Percentiles rank a stretch among this genome's conserved stretches.
These are phyloP conservation scores for Cynara cardunculus DNA, from an alignment of 129 eudicot species.

Conservation along the genomic window DNA sequence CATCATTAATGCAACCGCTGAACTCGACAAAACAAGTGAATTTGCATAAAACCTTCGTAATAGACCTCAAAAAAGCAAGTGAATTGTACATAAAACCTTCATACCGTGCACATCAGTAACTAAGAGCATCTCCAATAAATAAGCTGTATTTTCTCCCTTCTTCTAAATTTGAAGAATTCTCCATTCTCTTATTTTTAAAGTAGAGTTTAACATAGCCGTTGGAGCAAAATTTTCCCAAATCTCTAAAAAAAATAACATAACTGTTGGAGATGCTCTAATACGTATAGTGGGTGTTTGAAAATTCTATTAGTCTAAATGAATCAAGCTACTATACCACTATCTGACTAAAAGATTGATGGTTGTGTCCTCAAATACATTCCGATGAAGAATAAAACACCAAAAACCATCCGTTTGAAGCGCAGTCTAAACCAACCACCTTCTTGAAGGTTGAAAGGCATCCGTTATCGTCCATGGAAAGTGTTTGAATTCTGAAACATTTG, in stretches of 20 bases:
- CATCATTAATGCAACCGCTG: background rate
- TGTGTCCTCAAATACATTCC: background rate
- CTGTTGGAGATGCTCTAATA: too few species aligned
- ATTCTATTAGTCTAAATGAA: too few species aligned
- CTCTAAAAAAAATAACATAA: too few species aligned
- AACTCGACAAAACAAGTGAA: background rate
- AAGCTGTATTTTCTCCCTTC: too few species aligned
- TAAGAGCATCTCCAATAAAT: too few species aligned
- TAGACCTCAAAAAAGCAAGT: background rate
- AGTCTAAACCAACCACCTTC: background rate
- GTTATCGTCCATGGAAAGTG: background rate
- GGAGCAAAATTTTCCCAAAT: too few species aligned
- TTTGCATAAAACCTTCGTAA: background rate
- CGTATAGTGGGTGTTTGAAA: too few species aligned
- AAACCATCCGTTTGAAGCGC: background rate
- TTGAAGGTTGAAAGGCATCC: background rate
- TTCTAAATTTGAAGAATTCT: too few species aligned
- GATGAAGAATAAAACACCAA: background rate
- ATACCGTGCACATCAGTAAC: background rate
- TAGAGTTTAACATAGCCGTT: too few species aligned
- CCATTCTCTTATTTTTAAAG: too few species aligned
- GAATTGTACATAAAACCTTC: background rate
- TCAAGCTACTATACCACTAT: too few species aligned
- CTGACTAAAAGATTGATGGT: background rate
- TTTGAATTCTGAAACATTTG: background rate